A percentile compares a stretch with the other conserved stretches of the same genome.
phyloP scores from a whole-genome alignment of 176 grass and related monocot species.

The bread wheat (Triticum aestivum) region DNA sequence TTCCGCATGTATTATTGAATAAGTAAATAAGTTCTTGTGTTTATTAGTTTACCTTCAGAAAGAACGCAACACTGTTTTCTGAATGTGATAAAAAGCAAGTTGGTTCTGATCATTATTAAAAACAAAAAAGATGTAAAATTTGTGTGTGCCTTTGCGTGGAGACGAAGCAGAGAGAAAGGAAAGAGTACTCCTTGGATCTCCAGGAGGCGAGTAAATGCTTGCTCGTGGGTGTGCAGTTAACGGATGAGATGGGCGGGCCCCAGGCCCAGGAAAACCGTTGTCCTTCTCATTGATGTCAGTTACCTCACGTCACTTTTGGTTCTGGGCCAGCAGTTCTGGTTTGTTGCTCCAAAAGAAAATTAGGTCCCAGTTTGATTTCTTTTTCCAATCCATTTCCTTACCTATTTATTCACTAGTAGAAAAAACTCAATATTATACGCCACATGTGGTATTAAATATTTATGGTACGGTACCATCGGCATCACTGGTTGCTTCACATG shows the following conservation, averaged over 20 bases:
- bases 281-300: constrained; percentile 32
- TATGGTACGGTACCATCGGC: too few species aligned
- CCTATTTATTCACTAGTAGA: not conserved
- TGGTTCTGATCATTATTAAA: not conserved
- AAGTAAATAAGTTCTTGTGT: too few species aligned
- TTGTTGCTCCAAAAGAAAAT: not conserved
- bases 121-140: not conserved
- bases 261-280: constrained; percentile 43
- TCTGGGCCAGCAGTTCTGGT: not conserved
- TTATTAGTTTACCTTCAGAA: too few species aligned
- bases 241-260: constrained; percentile 23
- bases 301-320: not conserved
- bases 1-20: too few species aligned
- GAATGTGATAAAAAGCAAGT: not conserved
- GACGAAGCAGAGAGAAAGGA: constrained; percentile 23
- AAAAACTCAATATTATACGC: too few species aligned
- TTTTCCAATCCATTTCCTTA: not conserved
- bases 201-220: constrained; percentile 38
- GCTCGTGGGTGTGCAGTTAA: constrained; percentile 50
- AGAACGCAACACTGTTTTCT: not conserved
- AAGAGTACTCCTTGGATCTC: constrained; percentile 9
- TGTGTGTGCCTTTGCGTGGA: constrained; percentile 31
- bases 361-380: not conserved
- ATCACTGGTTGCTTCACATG: not conserved
- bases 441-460: too few species aligned